Base-by-base conservation (phyloP, 768 basidiomycete genomes). In the Mycena epipterygia region DNA sequence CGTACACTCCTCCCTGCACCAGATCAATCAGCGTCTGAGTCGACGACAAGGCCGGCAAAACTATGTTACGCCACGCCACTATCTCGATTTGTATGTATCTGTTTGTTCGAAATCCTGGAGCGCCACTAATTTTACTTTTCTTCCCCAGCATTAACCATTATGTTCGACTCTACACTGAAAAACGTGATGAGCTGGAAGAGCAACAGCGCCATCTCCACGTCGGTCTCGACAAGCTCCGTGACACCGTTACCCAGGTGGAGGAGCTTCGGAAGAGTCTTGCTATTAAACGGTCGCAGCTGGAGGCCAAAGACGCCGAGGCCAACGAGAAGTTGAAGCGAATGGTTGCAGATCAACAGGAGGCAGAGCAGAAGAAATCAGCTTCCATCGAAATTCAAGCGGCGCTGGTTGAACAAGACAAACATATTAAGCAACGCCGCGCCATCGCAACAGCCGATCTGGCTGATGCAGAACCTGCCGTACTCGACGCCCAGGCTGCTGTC, bases 191-290 rank as follows among this genome's bases (percentile, higher is more conserved):
- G 77, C 86, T 99, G 21, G 98, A 99, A 80, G 98, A 99, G 79
- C 97, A 99, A 77, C 98, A 99, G 77, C 93, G 98, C 33, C 98
- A 99, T 83, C 88, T 99, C 63, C 98, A 99, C 75, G 96, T 99
- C 70, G 98, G 98, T 66, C 89, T 99, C 58, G 97, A 99, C 81
- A 99, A 99, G 81, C 89, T 99, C 30, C 92, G 90, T 33, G 95
- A 97, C 68, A 99, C 98, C 0, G 97, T 99, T 69, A 93, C 92
- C 1, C 97, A 99, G 79, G 98, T 99, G 39, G 98, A 99, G 81
- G 94, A 98, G 76, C 88, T 99, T 30, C 90, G 97, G 63, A 95
- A 94, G 83, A 98, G 96, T 79, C 90, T 99, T 42, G 97, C 98
- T 3, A 91, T 93, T 76, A 99, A 99, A 81, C 91, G 95, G 23